phyloP scores from a whole-genome alignment of 306 rosid genomes.

The Cucurbita maxima region DNA sequence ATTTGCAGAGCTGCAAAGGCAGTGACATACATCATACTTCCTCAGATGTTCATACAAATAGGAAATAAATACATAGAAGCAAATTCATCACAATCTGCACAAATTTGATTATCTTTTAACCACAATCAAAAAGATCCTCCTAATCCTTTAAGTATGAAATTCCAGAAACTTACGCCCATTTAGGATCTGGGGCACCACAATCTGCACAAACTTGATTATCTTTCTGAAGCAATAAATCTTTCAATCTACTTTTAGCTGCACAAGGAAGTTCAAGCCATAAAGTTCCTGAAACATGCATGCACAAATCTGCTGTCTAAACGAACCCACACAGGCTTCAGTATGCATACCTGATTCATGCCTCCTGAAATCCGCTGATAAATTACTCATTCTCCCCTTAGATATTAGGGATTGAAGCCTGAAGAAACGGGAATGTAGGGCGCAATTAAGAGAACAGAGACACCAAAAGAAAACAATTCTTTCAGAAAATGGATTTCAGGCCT shows the following conservation, averaged over 20 bases:
- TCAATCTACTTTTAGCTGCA: constrained; percentile 75
- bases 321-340: neutral
- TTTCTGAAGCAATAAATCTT: constrained; percentile 48
- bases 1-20: constrained; percentile 74
- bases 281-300: neutral
- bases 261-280: constrained; percentile 14
- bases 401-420: neutral
- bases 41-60: neutral
- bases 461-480: neutral
- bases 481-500: neutral
- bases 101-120: too few relatives aligned
- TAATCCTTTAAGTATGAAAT: neutral
- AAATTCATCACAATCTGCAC: neutral
- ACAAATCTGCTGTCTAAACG: neutral
- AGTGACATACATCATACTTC: neutral
- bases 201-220: constrained; percentile 87
- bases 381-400: constrained; percentile 14
- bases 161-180: constrained; percentile 84
- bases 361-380: constrained; percentile 26
- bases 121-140: neutral
- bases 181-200: constrained; percentile 90
- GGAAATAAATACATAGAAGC: neutral
- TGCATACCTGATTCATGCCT: constrained; percentile 52
- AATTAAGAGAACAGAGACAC: neutral
- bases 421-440: neutral